phyloP scores from a whole-genome alignment of 2,329 filamentous ascomycete species.

The Ophiostoma triangulosporum region DNA sequence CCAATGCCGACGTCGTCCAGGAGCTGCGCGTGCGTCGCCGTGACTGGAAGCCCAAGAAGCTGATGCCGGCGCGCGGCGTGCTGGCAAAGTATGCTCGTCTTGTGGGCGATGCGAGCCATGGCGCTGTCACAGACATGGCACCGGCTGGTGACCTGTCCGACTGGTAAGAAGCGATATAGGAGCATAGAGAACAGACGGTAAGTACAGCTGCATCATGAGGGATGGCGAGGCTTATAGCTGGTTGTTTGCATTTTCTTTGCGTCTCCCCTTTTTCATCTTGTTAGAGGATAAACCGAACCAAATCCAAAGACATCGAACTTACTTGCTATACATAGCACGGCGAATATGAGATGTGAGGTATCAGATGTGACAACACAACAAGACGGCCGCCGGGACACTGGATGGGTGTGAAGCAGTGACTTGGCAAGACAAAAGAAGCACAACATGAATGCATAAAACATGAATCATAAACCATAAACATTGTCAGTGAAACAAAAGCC shows the following conservation, averaged over 20 bases:
- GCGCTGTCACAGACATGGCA: conserved; percentile 65
- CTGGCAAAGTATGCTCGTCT: conserved; percentile 81
- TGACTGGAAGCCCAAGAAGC: conserved; percentile 53
- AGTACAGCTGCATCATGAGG: neutral
- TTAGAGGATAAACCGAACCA: no score
- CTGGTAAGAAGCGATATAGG: conserved; percentile 5
- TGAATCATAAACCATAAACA: neutral
- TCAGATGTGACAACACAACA: neutral
- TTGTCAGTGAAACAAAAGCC: neutral
- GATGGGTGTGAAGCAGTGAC: neutral
- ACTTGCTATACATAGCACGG: no score
- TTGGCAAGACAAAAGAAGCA: neutral
- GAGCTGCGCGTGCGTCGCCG: conserved; percentile 48
- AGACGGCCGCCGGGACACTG: no score
- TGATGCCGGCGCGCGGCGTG: conserved; percentile 65
- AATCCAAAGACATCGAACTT: no score
- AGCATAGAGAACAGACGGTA: neutral
- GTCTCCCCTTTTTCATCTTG: no score
- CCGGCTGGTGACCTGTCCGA: conserved; percentile 11
- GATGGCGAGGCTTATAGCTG: neutral
- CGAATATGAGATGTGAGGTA: neutral
- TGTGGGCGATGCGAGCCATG: conserved; percentile 84
- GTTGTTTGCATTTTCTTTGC: no score
- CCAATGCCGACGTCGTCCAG: conserved; percentile 18
- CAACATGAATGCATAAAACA: neutral